These are phyloP conservation scores for Juglanconis sp. DNA, from an alignment of 2,329 filamentous ascomycete species.

Conservation along the genomic window DNA sequence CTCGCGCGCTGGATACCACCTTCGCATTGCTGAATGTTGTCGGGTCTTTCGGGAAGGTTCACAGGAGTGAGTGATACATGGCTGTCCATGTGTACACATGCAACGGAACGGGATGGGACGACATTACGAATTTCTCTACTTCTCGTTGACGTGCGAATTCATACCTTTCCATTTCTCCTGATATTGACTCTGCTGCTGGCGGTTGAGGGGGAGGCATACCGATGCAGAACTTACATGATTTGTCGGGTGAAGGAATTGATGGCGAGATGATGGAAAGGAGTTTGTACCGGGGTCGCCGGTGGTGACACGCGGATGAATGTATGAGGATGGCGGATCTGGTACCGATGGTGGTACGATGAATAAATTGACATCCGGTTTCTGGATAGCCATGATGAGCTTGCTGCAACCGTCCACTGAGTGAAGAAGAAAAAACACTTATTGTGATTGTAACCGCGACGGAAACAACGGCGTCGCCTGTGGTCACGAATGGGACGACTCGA, in stretches of 20 bases:
- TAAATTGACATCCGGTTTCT: not conserved
- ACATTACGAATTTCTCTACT: slow-evolving; percentile 19
- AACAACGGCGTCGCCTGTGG: too few relatives aligned
- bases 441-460: too few relatives aligned
- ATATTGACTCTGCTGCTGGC: not conserved
- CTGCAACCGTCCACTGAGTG: not conserved
- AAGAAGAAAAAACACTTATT: not conserved
- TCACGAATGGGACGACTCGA: too few relatives aligned
- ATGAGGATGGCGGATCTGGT: not conserved
- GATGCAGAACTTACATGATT: not conserved
- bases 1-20: slow-evolving; percentile 27
- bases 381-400: not conserved
- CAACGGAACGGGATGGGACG: not conserved
- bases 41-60: slow-evolving; percentile 18
- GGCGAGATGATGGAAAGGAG: not conserved
- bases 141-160: slow-evolving; percentile 10
- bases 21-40: slow-evolving; percentile 23
- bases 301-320: not conserved
- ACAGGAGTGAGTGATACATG: slow-evolving; percentile 5
- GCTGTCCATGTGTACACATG: slow-evolving; percentile 6
- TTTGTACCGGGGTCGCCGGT: not conserved
- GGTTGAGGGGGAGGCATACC: not conserved
- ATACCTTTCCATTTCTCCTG: not conserved
- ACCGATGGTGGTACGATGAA: not conserved
- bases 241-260: not conserved